These are phyloP conservation scores for Populus simonii DNA, from an alignment of 345 rosid genomes.

Conservation along the genomic window DNA sequence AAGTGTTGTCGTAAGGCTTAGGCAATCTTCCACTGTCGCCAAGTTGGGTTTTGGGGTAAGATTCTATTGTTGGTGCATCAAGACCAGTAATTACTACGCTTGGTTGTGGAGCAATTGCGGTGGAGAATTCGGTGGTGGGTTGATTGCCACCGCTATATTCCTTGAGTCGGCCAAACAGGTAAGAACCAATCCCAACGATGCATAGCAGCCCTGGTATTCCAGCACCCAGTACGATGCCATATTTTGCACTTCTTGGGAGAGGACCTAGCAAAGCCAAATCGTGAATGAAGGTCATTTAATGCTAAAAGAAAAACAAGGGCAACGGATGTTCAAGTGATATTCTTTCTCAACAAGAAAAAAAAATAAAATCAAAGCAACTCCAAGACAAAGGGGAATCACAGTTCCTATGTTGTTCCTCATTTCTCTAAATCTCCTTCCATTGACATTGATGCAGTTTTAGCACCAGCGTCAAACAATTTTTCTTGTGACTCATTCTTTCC, in stretches of 20 bases:
- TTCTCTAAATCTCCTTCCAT: no score
- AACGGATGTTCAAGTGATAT: background rate
- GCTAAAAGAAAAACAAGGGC: background rate
- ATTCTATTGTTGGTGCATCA: constrained; percentile 41
- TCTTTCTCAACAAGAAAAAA: background rate
- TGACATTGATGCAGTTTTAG: no score
- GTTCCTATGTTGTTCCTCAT: no score
- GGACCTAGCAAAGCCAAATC: constrained; percentile 13
- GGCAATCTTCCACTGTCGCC: constrained; percentile 56
- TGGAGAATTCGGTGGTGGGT: background rate
- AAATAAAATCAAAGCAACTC: no score
- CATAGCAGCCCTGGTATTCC: constrained; percentile 51
- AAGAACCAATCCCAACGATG: constrained; percentile 32
- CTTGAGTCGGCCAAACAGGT: constrained; percentile 21
- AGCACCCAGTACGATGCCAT: constrained; percentile 44
- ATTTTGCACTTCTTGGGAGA: constrained; percentile 41
- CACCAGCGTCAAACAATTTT: no score
- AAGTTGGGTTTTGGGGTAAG: constrained; percentile 49
- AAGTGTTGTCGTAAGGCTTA: constrained; percentile 41
- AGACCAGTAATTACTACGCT: constrained; percentile 24
- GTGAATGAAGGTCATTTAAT: no score
- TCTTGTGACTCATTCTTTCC: no score
- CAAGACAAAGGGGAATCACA: no score
- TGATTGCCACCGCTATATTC: background rate
- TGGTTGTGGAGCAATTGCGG: background rate